A percentile compares a stretch with the other conserved stretches of the same genome.
These are phyloP conservation scores for Nannizziopsis arthrosporioides DNA, from an alignment of 2,329 filamentous ascomycete genomes.

Conservation along the genomic window DNA sequence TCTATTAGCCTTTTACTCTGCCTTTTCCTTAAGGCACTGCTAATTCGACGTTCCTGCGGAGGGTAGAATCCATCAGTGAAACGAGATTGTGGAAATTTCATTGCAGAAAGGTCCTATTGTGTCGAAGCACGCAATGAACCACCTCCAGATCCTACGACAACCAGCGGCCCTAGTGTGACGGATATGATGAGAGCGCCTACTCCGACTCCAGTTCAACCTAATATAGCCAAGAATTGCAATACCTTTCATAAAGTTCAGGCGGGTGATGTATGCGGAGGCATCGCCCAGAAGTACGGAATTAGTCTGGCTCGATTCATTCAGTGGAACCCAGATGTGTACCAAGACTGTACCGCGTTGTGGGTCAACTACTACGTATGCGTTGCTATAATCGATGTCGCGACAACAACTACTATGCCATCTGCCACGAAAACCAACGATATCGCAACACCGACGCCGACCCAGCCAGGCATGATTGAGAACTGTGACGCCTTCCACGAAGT, in stretches of 20 bases:
- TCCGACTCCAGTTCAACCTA: conserved; percentile 1
- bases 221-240: not conserved
- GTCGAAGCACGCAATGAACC: conserved; percentile 7
- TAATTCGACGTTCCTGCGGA: too few species aligned
- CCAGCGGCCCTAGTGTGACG: not conserved
- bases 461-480: not conserved
- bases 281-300: not conserved
- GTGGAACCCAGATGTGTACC: conserved; percentile 3
- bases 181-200: not conserved
- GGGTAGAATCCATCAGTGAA: not conserved
- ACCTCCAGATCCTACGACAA: not conserved
- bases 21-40: too few species aligned
- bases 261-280: not conserved
- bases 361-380: not conserved
- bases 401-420: not conserved
- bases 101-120: conserved; percentile 1
- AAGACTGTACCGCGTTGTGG: conserved; percentile 2
- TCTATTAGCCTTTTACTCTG: too few species aligned
- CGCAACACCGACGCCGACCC: not conserved
- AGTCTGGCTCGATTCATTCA: not conserved
- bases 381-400: not conserved
- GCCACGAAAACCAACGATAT: not conserved
- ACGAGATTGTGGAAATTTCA: not conserved
- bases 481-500: conserved; percentile 2
- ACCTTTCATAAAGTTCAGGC: not conserved